Conservation (phyloP, 345 rosid species). For the Linum usitatissimum region DNA sequence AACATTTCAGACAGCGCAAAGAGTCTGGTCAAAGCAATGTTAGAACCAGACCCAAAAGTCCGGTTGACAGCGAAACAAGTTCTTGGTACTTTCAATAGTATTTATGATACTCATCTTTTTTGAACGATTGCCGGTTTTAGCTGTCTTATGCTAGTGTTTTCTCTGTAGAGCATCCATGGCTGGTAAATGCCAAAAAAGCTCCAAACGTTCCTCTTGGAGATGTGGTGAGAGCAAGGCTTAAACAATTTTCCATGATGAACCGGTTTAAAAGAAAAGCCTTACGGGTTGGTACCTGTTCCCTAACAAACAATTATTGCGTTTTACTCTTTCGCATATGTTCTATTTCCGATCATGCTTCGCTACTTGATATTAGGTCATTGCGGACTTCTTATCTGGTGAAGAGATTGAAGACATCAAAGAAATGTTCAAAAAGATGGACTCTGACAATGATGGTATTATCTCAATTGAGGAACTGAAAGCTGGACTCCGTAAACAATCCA, state of each 20-base stretch:
- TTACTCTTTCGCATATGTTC: neutral
- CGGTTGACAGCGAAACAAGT: slow-evolving; percentile 8
- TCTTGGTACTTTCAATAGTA: slow-evolving; percentile 7
- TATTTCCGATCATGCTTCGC: neutral
- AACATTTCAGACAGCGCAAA: slow-evolving; percentile 6
- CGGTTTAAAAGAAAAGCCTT: slow-evolving; percentile 99
- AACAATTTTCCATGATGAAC: slow-evolving; percentile 99
- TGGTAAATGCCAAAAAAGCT: slow-evolving; percentile 95
- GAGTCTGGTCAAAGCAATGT: slow-evolving; percentile 9
- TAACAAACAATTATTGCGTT: neutral
- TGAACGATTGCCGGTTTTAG: neutral
- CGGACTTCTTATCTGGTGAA: slow-evolving; percentile 80
- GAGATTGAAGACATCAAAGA: slow-evolving; percentile 94
- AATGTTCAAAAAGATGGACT: slow-evolving; percentile 90
- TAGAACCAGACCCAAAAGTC: slow-evolving; percentile 9
- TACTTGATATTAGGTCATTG: slow-evolving; percentile 56
- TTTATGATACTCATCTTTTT: neutral
- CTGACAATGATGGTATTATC: slow-evolving; percentile 78
- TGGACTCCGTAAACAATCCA: slow-evolving; percentile 66
- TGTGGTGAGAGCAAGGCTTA: slow-evolving; percentile 90
- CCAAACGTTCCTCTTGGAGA: slow-evolving; percentile 97
- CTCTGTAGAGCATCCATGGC: slow-evolving; percentile 88
- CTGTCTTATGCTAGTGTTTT: slow-evolving; percentile 1
- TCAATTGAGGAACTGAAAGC: slow-evolving; percentile 84
- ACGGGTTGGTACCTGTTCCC: slow-evolving; percentile 51